phyloP scores from a whole-genome alignment of 2,329 filamentous ascomycete species.

The Curvularia sp. region DNA sequence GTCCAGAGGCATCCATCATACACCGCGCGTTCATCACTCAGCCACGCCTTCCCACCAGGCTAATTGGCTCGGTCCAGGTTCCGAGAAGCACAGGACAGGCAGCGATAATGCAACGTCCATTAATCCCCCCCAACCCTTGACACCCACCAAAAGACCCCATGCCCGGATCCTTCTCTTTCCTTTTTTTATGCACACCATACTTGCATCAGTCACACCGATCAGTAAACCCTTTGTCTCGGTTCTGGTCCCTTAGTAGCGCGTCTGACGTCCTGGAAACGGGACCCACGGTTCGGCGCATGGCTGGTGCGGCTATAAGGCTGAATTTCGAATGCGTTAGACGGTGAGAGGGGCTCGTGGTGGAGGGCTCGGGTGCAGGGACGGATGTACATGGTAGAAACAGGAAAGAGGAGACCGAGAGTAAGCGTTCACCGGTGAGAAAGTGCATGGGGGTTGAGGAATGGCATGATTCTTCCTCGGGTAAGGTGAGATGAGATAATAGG shows the following conservation, averaged over 20 bases:
- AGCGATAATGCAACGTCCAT: neutral
- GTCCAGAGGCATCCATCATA: neutral
- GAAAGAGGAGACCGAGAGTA: neutral
- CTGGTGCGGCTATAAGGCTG: conserved; percentile 1
- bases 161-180: neutral
- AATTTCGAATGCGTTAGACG: conserved; percentile 1
- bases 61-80: neutral
- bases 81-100: neutral
- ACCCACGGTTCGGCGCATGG: neutral
- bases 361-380: neutral
- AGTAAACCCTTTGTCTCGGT: neutral
- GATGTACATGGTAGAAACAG: neutral
- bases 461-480: neutral
- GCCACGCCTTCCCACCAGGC: neutral
- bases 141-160: neutral
- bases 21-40: neutral
- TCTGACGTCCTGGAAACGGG: neutral
- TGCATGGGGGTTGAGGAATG: neutral
- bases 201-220: conserved; percentile 12
- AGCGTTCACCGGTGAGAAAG: conserved; percentile 4
- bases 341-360: conserved; percentile 3
- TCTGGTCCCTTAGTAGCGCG: neutral
- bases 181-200: conserved; percentile 4
- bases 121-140: neutral
- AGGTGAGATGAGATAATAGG: neutral